Base-by-base conservation (phyloP, 768 basidiomycete genomes). In the Russula abietina region DNA sequence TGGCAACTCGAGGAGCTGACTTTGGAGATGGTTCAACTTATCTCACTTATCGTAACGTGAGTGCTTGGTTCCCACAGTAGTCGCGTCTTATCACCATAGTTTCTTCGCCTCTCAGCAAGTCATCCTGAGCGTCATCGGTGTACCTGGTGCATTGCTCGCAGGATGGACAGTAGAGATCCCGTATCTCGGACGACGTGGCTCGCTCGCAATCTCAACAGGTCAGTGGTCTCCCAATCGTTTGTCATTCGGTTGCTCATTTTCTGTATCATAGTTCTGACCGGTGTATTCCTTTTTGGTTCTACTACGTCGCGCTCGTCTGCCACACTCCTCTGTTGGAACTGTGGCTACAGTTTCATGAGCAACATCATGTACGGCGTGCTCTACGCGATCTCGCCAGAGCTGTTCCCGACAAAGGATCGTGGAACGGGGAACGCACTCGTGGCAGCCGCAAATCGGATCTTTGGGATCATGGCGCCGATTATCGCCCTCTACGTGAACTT, bases 31-130 rank as follows among this genome's bases (percentile, higher is more conserved):
- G 83, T 0, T 87, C 85, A 4, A 71, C 83, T 3, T 83, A 87
- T 67, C 86, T 84, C 67, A 88, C 87, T 0, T 91, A 91, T 67
- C 82, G 88, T 22, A 90, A 90, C 61, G 85, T 85, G 67, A 9
- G 78, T 59, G 7, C 28, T 22, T 6, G 17, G 38, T 36, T 12
- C 22, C 32, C 61, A 2, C 16, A 17, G 38, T 39, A 2, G 43
- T 48, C 14, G 28, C 36, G 11, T 32, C 36, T 41, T 38, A 4
- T 46, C 4, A 24, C 22, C 30, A 5, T 36, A 14, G 28, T 22
- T 39, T 17, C 38, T 48, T 30, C 32, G 22, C 5, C 14, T 28
- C 38, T 4, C 65, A 82, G 80, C 78, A 81, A 77, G 79, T 82
- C 39, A 85, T 85, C 50, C 60, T 85, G 46, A 82, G 80, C 52